Base-by-base conservation (phyloP, 1,139 yeast species). In the Hansenula sp. region DNA sequence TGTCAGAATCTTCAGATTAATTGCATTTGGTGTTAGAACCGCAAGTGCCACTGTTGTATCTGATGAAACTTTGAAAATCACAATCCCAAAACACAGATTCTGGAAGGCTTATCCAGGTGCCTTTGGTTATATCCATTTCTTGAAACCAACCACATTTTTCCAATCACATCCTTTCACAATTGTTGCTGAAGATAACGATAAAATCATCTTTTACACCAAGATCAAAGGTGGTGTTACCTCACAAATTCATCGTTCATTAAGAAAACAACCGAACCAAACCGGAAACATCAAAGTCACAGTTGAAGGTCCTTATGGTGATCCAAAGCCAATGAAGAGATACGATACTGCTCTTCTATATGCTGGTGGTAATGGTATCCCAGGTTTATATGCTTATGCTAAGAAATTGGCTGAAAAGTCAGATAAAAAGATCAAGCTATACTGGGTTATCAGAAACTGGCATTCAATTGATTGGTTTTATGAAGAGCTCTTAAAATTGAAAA, bases 291-390 rank as follows among this genome's bases (percentile, higher is more conserved):
- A 54, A 31, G 68, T 75, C 8, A 50, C 68, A 5, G 61, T 78
- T 13, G 85, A 79, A 50, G 85, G 85, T 2, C 83, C 85, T 3
- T 79, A 79, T 50, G 81, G 84, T 52, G 58, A 64, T 50, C 59
- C 69, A 51, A 53, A 75, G 51, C 72, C 84, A 56, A 53, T 77
- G 40, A 71, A 72, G 45, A 66, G 73, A 46, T 82, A 73, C 52
- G 79, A 76, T 42, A 73, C 71, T 33, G 66, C 68, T 6, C 56
- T 80, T 14, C 66, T 81, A 41, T 55, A 82, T 45, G 77, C 81
- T 1, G 83, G 89, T 50, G 88, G 89, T 43, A 79, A 82, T 42
- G 94, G 94, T 56, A 71, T 84, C 45, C 81, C 92, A 4, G 78
- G 82, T 2, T 52, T 71, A 18, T 61, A 59, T 46, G 53, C 64